Evolutionary conservation across 192 early-diverging fungal species (phyloP), one percentile per base, ranked within the genome.

Genomic region (Linnemannia zychae): DNA sequence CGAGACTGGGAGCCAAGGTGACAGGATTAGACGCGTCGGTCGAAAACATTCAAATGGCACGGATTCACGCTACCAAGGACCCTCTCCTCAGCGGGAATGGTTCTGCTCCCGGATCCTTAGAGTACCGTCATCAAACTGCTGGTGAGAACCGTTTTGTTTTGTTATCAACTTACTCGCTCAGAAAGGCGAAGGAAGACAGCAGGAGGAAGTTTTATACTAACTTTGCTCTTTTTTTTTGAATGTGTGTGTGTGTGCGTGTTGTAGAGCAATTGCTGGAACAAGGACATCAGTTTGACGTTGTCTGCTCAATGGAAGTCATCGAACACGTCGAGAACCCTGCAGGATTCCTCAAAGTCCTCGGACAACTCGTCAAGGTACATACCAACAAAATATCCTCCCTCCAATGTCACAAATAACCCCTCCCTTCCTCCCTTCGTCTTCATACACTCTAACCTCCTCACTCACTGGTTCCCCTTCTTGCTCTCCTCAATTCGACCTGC

Each of bases 271-370:
- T 94, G 11, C 66, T 89, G 15, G 88, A 79, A 18, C 81, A 90
- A 20, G 85, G 76, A 44, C 81, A 86, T 75, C 75, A 80, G 31
- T 98, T 96, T 81, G 97, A 98, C 87, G 89, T 91, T 20, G 96
- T 99, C 13, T 92, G 92, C 20, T 95, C 95, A 1, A 87, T 98
- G 82, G 98, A 99, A 82, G 95, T 98, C 37, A 94, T 98, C 67
- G 98, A 99, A 88, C 97, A 98, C 81, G 98, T 99, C 9, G 88
- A 86, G 18, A 89, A 97, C 76, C 94, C 96, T 0, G 71, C 81
- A 7, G 81, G 81, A 28, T 98, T 99, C 84, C 88, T 98, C 11
- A 76, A 83, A n/a, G 88, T 92, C 1, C 93, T 95, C 57, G 79
- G 90, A 36, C 72, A 91, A 49, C 88, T 98, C 40, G 80, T 93